These are phyloP conservation scores for Gentiana straminea DNA, from an alignment of 257 asterid genomes.

Conservation along the genomic window DNA sequence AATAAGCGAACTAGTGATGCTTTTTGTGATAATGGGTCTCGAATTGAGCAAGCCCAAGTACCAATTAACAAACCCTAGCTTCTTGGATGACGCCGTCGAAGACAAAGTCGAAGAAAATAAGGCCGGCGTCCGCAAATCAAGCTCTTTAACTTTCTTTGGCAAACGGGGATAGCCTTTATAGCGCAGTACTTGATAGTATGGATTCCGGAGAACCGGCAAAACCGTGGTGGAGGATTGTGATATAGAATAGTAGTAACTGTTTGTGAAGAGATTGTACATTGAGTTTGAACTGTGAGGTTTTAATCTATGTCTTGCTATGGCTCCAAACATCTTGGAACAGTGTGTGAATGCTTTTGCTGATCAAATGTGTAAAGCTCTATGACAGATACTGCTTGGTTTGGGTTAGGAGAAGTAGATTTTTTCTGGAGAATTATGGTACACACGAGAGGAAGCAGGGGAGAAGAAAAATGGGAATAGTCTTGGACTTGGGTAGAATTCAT, in stretches of 20 bases:
- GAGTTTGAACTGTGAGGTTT: conserved; percentile 5
- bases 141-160: conserved; percentile 24
- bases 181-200: conserved; percentile 20
- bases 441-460: no score
- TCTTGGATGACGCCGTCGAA: conserved; percentile 25
- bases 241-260: conserved; percentile 1
- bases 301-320: conserved; percentile 8
- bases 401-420: neutral
- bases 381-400: conserved; percentile 3
- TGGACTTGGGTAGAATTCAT: neutral
- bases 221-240: conserved; percentile 5
- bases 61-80: conserved; percentile 48
- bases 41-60: conserved; percentile 48
- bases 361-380: no score
- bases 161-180: conserved; percentile 27
- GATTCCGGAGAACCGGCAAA: conserved; percentile 9
- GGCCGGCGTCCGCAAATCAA: conserved; percentile 15
- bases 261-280: conserved; percentile 9
- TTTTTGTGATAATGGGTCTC: conserved; percentile 69
- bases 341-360: conserved; percentile 7
- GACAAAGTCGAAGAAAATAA: conserved; percentile 13
- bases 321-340: conserved; percentile 7
- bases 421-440: no score
- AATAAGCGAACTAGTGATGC: conserved; percentile 61
- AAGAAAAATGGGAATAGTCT: neutral